These are phyloP conservation scores for Hypoxylon fuscum DNA, from an alignment of 495 filamentous ascomycete genomes.

Conservation along the genomic window DNA sequence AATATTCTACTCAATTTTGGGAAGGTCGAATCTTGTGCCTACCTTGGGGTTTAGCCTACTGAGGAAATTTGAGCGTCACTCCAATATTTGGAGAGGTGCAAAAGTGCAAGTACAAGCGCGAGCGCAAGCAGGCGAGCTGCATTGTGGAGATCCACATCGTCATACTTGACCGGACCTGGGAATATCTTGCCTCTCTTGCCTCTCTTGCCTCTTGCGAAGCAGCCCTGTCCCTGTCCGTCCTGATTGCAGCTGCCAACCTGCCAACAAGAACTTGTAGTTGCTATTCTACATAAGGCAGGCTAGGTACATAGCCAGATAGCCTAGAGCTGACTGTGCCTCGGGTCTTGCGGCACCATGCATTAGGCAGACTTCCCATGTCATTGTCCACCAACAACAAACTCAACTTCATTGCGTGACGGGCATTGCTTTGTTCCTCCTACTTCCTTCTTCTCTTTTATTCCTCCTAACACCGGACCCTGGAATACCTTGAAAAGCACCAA, in stretches of 20 bases:
- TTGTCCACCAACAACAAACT: slow-evolving; percentile 20
- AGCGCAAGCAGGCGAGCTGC: slow-evolving; percentile 25
- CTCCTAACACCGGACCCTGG: not conserved
- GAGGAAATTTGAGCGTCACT: slow-evolving; percentile 24
- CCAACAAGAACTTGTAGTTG: slow-evolving; percentile 14
- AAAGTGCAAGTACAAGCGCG: slow-evolving; percentile 21
- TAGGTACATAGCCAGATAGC: no score
- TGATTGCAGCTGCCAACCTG: slow-evolving; percentile 12
- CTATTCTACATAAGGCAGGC: no score
- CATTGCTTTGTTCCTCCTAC: slow-evolving; percentile 4
- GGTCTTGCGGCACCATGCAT: slow-evolving; percentile 35
- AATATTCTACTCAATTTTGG: slow-evolving; percentile 11
- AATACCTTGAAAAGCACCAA: slow-evolving; percentile 21
- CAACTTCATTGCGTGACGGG: slow-evolving; percentile 3
- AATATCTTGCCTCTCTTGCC: slow-evolving; percentile 4
- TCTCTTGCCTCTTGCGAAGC: slow-evolving; percentile 6
- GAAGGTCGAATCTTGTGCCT: slow-evolving; percentile 27
- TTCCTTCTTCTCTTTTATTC: slow-evolving; percentile 9
- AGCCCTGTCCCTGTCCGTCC: slow-evolving; percentile 23
- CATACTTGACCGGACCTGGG: slow-evolving; percentile 26
- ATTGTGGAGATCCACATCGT: slow-evolving; percentile 33
- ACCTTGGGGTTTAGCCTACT: slow-evolving; percentile 2
- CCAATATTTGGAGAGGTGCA: not conserved
- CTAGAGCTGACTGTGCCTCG: slow-evolving; percentile 19
- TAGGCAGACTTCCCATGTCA: slow-evolving; percentile 25